Evolutionary conservation across 1,139 yeast genomes (phyloP).

Genomic region (Zygoascus meyerae): DNA sequence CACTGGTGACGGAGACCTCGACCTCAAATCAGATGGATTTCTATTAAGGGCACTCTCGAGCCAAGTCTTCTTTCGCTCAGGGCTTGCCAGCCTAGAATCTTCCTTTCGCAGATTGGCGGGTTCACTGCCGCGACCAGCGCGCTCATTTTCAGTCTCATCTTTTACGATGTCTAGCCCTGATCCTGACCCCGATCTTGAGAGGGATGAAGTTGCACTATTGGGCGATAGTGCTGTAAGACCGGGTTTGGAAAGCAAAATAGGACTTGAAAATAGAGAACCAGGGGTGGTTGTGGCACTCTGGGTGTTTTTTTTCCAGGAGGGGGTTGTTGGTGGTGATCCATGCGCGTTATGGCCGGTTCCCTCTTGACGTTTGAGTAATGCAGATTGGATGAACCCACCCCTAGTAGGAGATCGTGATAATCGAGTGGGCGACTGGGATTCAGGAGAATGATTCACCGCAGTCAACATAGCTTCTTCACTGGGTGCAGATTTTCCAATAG

Average conservation of each 20-base stretch:
- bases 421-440: slow-evolving; percentile 11
- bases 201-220: neutral
- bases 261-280: neutral
- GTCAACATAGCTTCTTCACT: too few relatives aligned
- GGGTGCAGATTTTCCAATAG: too few relatives aligned
- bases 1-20: slow-evolving; percentile 16
- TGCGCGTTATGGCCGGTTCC: slow-evolving; percentile 13
- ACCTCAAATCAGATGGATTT: slow-evolving; percentile 9
- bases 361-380: slow-evolving; percentile 26
- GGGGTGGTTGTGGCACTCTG: neutral
- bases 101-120: neutral
- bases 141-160: neutral
- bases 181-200: too few relatives aligned
- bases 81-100: slow-evolving; percentile 27
- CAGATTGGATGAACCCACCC: slow-evolving; percentile 31
- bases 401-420: slow-evolving; percentile 24
- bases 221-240: neutral
- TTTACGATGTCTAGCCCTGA: too few relatives aligned
- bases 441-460: neutral
- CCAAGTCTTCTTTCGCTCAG: slow-evolving; percentile 29
- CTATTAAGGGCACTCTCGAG: slow-evolving; percentile 29
- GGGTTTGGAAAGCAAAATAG: neutral
- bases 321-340: slow-evolving; percentile 1
- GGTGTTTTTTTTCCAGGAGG: neutral
- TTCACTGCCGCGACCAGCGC: neutral